Conservation (phyloP, 179 eudicot genomes). For the Nepenthes alata region DNA sequence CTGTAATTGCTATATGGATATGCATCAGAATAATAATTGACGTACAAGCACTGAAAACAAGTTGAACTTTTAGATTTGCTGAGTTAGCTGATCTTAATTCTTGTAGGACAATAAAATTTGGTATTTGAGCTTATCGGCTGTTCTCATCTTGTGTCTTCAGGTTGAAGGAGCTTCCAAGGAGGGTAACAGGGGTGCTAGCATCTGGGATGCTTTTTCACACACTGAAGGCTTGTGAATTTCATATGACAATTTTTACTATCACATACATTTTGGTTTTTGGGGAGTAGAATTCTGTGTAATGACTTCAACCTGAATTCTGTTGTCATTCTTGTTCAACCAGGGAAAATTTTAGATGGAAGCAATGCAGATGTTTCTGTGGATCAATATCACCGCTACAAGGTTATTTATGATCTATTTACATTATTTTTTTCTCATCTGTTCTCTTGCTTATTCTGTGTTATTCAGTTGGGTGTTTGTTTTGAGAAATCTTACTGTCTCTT, state of each 20-base stretch:
- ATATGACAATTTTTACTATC: background rate
- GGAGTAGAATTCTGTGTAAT: background rate
- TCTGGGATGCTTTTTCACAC: conserved; percentile 67
- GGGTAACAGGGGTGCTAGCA: conserved; percentile 67
- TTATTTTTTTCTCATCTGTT: background rate
- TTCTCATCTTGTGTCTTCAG: conserved; percentile 15
- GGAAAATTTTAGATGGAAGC: conserved; percentile 57
- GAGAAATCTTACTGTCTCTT: background rate
- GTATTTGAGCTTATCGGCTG: background rate
- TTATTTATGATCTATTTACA: background rate
- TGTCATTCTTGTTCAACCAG: conserved; percentile 17
- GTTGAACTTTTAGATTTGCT: too few relatives aligned
- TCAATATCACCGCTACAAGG: conserved; percentile 87
- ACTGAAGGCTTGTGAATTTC: conserved; percentile 24
- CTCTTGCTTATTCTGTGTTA: background rate
- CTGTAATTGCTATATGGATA: too few relatives aligned
- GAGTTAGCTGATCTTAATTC: too few relatives aligned
- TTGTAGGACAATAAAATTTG: background rate
- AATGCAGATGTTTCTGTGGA: conserved; percentile 72
- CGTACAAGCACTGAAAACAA: too few relatives aligned
- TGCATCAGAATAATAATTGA: too few relatives aligned
- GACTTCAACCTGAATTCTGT: background rate
- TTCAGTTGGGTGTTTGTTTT: background rate
- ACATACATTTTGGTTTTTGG: background rate
- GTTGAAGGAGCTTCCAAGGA: conserved; percentile 75